phyloP scores from a whole-genome alignment of 2,329 filamentous ascomycete species.

The Fusarium sp. region DNA sequence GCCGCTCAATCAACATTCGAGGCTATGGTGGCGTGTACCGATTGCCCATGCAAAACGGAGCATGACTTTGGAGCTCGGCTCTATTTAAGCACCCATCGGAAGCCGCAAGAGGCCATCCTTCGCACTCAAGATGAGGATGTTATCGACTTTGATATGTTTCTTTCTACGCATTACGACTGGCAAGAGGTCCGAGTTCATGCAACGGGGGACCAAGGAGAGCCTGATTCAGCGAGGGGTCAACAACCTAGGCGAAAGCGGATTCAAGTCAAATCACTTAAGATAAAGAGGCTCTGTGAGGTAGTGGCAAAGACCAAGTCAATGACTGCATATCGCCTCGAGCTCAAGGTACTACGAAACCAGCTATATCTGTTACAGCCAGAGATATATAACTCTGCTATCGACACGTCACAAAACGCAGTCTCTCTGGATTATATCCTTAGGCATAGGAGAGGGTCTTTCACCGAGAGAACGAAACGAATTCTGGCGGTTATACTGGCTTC shows the following conservation, averaged over 20 bases:
- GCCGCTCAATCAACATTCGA: fast-evolving
- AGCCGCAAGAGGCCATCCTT: neutral
- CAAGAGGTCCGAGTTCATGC: neutral
- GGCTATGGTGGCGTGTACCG: neutral
- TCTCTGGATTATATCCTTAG: fast-evolving
- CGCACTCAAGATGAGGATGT: fast-evolving
- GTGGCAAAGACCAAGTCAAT: fast-evolving
- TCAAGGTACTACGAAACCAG: neutral
- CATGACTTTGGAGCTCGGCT: neutral
- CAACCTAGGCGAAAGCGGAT: too few relatives aligned
- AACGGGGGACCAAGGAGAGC: too few relatives aligned
- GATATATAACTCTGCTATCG: fast-evolving
- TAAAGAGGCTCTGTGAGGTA: fast-evolving
- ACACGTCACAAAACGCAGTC: neutral
- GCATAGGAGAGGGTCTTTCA: fast-evolving
- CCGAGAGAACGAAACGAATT: fast-evolving
- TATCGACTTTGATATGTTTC: neutral
- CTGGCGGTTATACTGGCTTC: fast-evolving
- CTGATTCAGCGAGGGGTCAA: fast-evolving
- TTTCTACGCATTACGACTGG: neutral
- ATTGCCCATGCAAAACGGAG: neutral
- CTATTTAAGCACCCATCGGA: fast-evolving
- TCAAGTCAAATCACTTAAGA: fast-evolving
- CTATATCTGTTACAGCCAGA: fast-evolving
- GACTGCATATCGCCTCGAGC: neutral